A percentile compares a stretch with the other conserved stretches of the same genome.
Evolutionary conservation across 176 grass and related monocot species (phyloP).

Genomic region (Pharus latifolius): DNA sequence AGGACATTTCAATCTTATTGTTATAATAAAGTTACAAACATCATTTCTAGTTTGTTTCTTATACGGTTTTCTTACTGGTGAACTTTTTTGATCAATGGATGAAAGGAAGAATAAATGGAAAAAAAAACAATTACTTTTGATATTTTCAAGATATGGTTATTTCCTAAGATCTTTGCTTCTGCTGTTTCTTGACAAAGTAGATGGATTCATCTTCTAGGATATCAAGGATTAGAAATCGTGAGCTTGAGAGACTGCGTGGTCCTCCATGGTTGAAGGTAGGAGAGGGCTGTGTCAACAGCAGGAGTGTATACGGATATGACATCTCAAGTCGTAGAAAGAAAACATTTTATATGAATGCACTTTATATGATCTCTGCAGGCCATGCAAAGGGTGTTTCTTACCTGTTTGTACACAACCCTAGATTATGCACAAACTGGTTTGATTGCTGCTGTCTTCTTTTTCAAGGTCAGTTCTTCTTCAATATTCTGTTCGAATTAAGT

Average conservation of each 20-base stretch:
- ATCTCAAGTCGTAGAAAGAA: background rate
- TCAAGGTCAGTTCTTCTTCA: slow-evolving; percentile 65
- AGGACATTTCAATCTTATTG: background rate
- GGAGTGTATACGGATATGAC: slow-evolving; percentile 7
- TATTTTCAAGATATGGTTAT: slow-evolving; percentile 3
- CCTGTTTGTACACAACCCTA: slow-evolving; percentile 64
- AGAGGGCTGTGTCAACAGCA: slow-evolving; percentile 1
- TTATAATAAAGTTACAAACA: background rate
- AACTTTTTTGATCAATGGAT: background rate
- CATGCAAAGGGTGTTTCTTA: slow-evolving; percentile 68
- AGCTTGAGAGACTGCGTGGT: slow-evolving; percentile 74
- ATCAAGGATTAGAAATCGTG: slow-evolving; percentile 92
- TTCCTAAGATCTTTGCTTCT: slow-evolving; percentile 9
- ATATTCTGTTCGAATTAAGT: too few relatives aligned
- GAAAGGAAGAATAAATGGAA: background rate
- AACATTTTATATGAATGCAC: too few relatives aligned
- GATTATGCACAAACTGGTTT: slow-evolving; percentile 98
- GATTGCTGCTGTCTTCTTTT: slow-evolving; percentile 98
- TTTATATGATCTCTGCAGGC: slow-evolving; percentile 45
- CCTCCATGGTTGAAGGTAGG: slow-evolving; percentile 87
- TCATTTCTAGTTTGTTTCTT: slow-evolving; percentile 2
- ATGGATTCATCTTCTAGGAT: slow-evolving; percentile 98
- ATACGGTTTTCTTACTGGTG: background rate
- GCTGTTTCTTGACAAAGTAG: slow-evolving; percentile 36
- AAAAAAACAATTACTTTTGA: background rate